Evolutionary conservation across 2,329 filamentous ascomycete genomes (phyloP).

Genomic region (Leptographium lundbergii): DNA sequence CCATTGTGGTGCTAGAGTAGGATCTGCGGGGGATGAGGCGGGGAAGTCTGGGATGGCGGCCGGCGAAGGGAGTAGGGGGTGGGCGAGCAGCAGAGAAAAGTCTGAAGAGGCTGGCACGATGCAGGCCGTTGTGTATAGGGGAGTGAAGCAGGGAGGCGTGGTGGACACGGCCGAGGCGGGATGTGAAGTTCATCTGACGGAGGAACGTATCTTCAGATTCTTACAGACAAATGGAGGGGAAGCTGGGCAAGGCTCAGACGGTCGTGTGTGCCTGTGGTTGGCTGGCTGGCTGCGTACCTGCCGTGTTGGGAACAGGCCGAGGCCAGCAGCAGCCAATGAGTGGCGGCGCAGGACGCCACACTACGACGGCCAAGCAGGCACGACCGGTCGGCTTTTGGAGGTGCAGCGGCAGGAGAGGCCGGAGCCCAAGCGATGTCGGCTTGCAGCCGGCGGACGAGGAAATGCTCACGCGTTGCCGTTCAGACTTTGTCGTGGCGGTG

Average conservation of each 20-base stretch:
- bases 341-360: not conserved
- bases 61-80: not conserved
- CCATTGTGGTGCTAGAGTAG: constrained; percentile 16
- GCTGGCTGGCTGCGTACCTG: not conserved
- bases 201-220: not conserved
- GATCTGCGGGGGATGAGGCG: not conserved
- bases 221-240: not conserved
- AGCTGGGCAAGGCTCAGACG: not conserved
- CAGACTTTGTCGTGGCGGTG: not conserved
- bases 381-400: not conserved
- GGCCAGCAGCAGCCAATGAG: not conserved
- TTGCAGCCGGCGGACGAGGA: not conserved
- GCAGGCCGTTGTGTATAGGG: not conserved
- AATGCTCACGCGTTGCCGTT: not conserved
- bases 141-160: not conserved
- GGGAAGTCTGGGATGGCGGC: not conserved
- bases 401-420: not conserved
- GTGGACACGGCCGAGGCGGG: not conserved
- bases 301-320: not conserved
- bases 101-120: not conserved
- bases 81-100: not conserved
- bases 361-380: not conserved
- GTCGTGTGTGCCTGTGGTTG: not conserved
- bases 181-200: not conserved
- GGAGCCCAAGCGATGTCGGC: not conserved